Conservation (phyloP, 495 filamentous ascomycete species). For the Penicillium salamii region DNA sequence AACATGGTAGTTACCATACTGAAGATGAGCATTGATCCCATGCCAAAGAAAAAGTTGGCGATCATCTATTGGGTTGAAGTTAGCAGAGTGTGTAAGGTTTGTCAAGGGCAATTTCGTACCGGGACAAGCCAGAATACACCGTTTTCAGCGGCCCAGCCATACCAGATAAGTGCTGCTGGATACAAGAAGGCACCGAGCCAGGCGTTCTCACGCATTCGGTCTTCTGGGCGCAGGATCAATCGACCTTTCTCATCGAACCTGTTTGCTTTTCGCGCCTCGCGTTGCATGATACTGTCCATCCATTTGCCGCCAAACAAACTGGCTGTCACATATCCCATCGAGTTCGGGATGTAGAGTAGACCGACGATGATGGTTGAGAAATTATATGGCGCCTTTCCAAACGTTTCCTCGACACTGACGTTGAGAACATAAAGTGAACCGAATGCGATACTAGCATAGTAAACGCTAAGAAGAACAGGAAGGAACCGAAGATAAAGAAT, state of each 20-base stretch:
- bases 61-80: slow-evolving; percentile 47
- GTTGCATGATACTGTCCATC: slow-evolving; percentile 88
- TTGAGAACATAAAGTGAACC: slow-evolving; percentile 83
- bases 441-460: slow-evolving; percentile 80
- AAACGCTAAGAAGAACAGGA: slow-evolving; percentile 76
- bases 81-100: slow-evolving; percentile 3
- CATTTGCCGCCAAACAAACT: slow-evolving; percentile 76
- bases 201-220: slow-evolving; percentile 87
- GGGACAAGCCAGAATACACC: slow-evolving; percentile 60
- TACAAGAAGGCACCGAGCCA: slow-evolving; percentile 77
- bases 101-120: slow-evolving; percentile 47
- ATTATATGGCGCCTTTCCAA: slow-evolving; percentile 69
- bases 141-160: slow-evolving; percentile 61
- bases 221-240: slow-evolving; percentile 74
- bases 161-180: slow-evolving; percentile 64
- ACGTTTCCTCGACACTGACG: slow-evolving; percentile 76
- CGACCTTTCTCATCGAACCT: slow-evolving; percentile 69
- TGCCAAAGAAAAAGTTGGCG: slow-evolving; percentile 84
- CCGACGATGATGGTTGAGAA: slow-evolving; percentile 72
- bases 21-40: slow-evolving; percentile 89
- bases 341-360: slow-evolving; percentile 77
- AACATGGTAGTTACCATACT: slow-evolving; percentile 74
- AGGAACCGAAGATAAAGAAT: slow-evolving; percentile 78
- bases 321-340: slow-evolving; percentile 73
- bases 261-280: slow-evolving; percentile 69